Base-by-base conservation (phyloP, 768 basidiomycete genomes). In the Heimioporus sp. region DNA sequence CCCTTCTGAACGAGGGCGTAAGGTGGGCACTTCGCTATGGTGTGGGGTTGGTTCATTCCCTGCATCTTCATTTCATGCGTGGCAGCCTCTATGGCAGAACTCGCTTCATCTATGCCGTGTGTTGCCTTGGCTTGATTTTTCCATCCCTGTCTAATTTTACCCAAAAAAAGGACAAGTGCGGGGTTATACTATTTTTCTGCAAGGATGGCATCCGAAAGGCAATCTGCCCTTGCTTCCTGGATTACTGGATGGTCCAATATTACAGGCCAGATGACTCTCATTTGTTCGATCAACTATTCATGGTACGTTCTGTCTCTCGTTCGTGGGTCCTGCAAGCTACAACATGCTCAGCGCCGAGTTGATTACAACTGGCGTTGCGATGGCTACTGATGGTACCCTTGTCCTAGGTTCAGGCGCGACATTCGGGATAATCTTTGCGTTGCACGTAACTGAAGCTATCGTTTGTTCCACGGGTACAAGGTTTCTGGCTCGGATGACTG, bases 211-310 rank as follows among this genome's bases (percentile, higher is more conserved):
- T 54, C 64, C 10, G 41, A 58, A 52, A 54, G 61, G 28, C 53
- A 43, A 10, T 65, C 62, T 16, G 57, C 65, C 4, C 65, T 65
- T 53, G 57, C 60, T 30, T 64, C 59, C 32, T 65, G 64, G 60
- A 58, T 65, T 44, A 65, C 64, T 7, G 65, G 64, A 43, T 67
- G 65, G 65, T 62, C 62, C n/a, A 65, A 65, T 21, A 48, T 65
- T 13, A 60, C 60, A 1, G 57, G 65, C 11, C 63, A 67, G 40
- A 53, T 63, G n/a, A 57, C 65, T 31, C 45, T 65, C 19, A 57
- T 65, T 19, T 67, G 58, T 15, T 67, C 63, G 3, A 60, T 63
- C 16, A 48, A 60, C 11, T 63, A 49, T 49, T 38, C 53, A 10
- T 66, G 63, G 65, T 64, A 15, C 6, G 32, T 52, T 28, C 35